Percentiles rank a stretch among this genome's conserved stretches.
These are phyloP conservation scores for Cystoderma amianthinum DNA, from an alignment of 768 basidiomycete species.

Conservation along the genomic window DNA sequence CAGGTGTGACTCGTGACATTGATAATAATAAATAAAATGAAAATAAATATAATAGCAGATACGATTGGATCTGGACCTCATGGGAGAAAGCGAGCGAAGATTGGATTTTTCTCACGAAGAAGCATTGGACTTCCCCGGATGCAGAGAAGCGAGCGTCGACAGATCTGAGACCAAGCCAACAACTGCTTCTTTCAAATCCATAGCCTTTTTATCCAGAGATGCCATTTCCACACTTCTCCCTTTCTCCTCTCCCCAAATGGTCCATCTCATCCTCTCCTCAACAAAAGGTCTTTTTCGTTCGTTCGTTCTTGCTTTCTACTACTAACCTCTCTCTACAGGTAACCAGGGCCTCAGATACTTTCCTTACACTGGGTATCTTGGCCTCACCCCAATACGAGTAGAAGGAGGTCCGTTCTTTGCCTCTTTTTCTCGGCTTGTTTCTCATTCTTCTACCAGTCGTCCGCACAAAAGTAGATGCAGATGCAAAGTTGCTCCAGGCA, in stretches of 20 bases:
- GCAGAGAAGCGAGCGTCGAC: slow-evolving; percentile 25
- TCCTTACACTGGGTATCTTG: slow-evolving; percentile 73
- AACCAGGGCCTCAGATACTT: slow-evolving; percentile 67
- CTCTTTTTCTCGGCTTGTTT: slow-evolving; percentile 7
- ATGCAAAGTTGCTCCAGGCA: slow-evolving; percentile 60
- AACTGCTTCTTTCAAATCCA: slow-evolving; percentile 28
- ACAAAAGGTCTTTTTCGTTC: slow-evolving; percentile 35
- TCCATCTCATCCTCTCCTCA: slow-evolving; percentile 61
- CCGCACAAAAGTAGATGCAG: slow-evolving; percentile 62
- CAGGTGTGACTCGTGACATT: slow-evolving; percentile 4
- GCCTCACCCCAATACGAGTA: slow-evolving; percentile 71
- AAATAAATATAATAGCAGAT: neutral
- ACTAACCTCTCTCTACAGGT: slow-evolving; percentile 26
- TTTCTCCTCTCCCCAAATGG: slow-evolving; percentile 40
- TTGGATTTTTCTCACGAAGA: slow-evolving; percentile 21
- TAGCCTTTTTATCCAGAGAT: slow-evolving; percentile 37
- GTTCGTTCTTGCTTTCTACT: slow-evolving; percentile 1
- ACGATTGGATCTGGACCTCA: neutral
- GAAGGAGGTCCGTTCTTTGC: slow-evolving; percentile 54
- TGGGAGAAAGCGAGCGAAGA: slow-evolving; percentile 2
- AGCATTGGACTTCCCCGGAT: slow-evolving; percentile 18
- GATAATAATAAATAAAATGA: slow-evolving; percentile 2
- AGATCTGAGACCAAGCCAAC: slow-evolving; percentile 20
- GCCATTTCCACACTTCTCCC: slow-evolving; percentile 10
- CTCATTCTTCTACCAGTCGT: slow-evolving; percentile 39